Evolutionary conservation across 371 early-diverging fungal genomes (phyloP).

Genomic region (Spraguea lophii): DNA sequence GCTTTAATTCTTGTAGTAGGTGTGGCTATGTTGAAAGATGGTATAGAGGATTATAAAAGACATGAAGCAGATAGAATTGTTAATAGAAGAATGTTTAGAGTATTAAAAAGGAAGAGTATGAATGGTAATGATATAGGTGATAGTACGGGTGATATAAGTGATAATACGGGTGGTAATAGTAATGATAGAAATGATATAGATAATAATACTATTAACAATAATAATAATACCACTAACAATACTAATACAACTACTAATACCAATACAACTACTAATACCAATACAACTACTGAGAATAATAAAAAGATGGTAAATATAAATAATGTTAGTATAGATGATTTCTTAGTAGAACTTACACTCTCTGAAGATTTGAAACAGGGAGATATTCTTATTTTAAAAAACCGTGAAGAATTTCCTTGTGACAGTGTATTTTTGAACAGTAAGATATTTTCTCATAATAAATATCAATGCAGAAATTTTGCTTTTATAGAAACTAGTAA

Average conservation of each 20-base stretch:
- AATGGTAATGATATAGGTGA: no score
- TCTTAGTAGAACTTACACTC: neutral
- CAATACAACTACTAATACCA: neutral
- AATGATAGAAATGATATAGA: no score
- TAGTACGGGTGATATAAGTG: no score
- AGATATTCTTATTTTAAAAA: conserved; percentile 46
- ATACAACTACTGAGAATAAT: neutral
- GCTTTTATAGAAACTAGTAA: conserved; percentile 82
- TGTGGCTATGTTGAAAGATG: conserved; percentile 71
- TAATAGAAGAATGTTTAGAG: conserved; percentile 55
- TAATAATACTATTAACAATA: neutral
- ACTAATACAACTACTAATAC: no score
- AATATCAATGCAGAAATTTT: conserved; percentile 48
- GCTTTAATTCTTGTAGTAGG: conserved; percentile 59
- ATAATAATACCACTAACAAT: no score
- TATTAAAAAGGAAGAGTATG: conserved; percentile 1
- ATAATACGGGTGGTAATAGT: neutral
- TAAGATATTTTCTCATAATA: no score
- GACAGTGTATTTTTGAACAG: conserved; percentile 49
- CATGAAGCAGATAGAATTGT: conserved; percentile 62
- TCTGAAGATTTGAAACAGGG: conserved; percentile 47
- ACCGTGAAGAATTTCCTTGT: conserved; percentile 49
- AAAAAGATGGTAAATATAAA: neutral
- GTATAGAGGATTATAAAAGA: conserved; percentile 67
- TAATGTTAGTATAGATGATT: no score